Percentiles rank a stretch among this genome's conserved stretches.
phyloP scores from a whole-genome alignment of 179 eudicot genomes.

The Spinacia oleracea region DNA sequence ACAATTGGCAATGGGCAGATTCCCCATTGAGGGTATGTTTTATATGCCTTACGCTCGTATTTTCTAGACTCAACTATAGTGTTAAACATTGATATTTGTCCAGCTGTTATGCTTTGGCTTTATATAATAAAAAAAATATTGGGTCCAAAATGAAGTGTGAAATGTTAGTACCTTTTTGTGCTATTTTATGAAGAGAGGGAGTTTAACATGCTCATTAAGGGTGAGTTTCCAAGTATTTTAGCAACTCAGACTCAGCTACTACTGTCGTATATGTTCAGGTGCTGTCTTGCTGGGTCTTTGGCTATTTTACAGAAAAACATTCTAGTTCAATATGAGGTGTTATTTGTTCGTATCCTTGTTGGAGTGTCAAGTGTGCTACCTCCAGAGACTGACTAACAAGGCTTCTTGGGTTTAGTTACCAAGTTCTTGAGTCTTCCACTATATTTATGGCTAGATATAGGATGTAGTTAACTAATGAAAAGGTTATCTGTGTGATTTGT shows the following conservation, averaged over 20 bases:
- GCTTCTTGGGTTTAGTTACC: background rate
- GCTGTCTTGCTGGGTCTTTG: background rate
- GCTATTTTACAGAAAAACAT: background rate
- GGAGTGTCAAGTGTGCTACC: background rate
- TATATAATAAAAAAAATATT: too few species aligned
- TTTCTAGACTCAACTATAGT: background rate
- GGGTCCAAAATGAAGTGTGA: too few species aligned
- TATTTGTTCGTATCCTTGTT: background rate
- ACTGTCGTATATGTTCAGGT: background rate
- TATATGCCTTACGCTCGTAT: slow-evolving; percentile 12
- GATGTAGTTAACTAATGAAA: slow-evolving; percentile 5
- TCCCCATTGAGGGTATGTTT: slow-evolving; percentile 82
- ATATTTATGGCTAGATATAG: background rate
- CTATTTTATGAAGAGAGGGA: too few species aligned
- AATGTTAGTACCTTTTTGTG: too few species aligned
- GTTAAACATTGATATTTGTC: background rate
- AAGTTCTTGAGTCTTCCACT: slow-evolving; percentile 3
- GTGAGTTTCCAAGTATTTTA: too few species aligned
- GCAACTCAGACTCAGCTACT: background rate
- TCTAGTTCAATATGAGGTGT: background rate
- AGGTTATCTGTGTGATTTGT: slow-evolving; percentile 13
- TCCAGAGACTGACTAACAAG: background rate
- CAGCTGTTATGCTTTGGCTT: background rate
- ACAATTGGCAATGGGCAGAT: slow-evolving; percentile 92
- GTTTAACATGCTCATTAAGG: too few species aligned